Evolutionary conservation across 2,329 filamentous ascomycete species (phyloP).

Genomic region (Cladosporium velox): DNA sequence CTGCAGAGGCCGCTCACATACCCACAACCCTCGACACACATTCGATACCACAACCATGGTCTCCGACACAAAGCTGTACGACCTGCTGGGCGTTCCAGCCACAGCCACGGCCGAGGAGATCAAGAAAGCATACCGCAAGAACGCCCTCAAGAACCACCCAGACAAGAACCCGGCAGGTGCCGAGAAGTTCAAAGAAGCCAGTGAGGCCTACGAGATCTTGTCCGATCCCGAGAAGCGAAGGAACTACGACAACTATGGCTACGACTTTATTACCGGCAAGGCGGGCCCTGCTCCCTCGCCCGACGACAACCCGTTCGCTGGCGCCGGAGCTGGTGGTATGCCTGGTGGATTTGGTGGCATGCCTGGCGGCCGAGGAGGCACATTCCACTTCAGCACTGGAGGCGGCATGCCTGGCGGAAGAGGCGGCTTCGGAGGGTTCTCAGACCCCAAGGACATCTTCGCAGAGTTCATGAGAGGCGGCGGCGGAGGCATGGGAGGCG

Average conservation of each 20-base stretch:
- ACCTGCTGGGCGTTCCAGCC: conserved; percentile 76
- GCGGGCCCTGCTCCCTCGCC: conserved; percentile 58
- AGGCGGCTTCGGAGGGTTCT: conserved; percentile 73
- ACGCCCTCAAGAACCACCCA: conserved; percentile 79
- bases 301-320: conserved; percentile 50
- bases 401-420: conserved; percentile 54
- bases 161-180: conserved; percentile 90
- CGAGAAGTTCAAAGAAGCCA: conserved; percentile 98
- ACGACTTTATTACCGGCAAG: conserved; percentile 71
- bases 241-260: conserved; percentile 89
- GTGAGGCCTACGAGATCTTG: conserved; percentile 96
- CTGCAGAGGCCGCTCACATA: background rate
- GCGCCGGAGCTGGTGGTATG: conserved; percentile 30
- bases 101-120: conserved; percentile 88
- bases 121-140: conserved; percentile 92
- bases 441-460: conserved; percentile 81
- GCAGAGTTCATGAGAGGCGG: conserved; percentile 70
- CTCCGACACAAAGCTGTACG: conserved; percentile 93
- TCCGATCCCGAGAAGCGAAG: conserved; percentile 97
- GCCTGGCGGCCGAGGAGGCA: conserved; percentile 57
- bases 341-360: conserved; percentile 51
- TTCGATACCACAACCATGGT: conserved; percentile 63
- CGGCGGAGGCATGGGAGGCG: conserved; percentile 40
- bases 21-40: background rate
- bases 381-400: conserved; percentile 65